Evolutionary conservation across 2,329 filamentous ascomycete genomes (phyloP).

Genomic region (Talaromyces sp.): DNA sequence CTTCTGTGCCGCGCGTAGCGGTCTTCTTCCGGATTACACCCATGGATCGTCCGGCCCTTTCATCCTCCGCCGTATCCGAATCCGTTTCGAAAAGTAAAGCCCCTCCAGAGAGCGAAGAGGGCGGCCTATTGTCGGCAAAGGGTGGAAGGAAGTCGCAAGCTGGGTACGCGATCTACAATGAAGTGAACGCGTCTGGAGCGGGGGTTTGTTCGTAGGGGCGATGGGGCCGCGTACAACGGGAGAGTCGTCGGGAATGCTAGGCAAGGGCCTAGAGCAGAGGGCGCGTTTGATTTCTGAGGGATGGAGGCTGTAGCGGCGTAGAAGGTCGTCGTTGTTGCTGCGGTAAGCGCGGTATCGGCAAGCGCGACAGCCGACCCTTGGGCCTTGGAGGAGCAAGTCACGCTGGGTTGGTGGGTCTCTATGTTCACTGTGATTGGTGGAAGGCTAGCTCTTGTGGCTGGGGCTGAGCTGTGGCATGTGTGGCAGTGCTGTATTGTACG

Average conservation of each 20-base stretch:
- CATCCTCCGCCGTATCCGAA: constrained; percentile 33
- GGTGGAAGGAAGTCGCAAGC: not conserved
- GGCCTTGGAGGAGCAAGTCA: not conserved
- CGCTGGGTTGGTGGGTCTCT: not conserved
- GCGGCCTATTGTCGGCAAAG: not conserved
- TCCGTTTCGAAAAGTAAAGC: constrained; percentile 25
- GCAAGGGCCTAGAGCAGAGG: not conserved
- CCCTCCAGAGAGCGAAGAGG: constrained; percentile 26
- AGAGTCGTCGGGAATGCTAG: not conserved
- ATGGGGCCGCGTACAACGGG: not conserved
- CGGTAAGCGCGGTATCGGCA: constrained; percentile 11
- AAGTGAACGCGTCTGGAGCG: not conserved
- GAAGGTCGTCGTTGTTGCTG: constrained; percentile 17
- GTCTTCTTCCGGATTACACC: constrained; percentile 96
- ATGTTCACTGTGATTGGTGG: not conserved
- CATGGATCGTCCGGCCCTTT: constrained; percentile 52
- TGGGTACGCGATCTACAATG: not conserved
- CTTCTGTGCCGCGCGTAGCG: constrained; percentile 75
- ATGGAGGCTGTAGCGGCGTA: not conserved
- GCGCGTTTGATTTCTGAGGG: not conserved
- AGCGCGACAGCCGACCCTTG: constrained; percentile 1
- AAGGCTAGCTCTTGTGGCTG: constrained; percentile 3
- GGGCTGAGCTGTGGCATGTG: constrained; percentile 5
- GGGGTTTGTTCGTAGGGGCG: not conserved
- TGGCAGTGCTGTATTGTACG: not conserved